Evolutionary conservation across 345 rosid genomes (phyloP).

Genomic region (Populus tremula): DNA sequence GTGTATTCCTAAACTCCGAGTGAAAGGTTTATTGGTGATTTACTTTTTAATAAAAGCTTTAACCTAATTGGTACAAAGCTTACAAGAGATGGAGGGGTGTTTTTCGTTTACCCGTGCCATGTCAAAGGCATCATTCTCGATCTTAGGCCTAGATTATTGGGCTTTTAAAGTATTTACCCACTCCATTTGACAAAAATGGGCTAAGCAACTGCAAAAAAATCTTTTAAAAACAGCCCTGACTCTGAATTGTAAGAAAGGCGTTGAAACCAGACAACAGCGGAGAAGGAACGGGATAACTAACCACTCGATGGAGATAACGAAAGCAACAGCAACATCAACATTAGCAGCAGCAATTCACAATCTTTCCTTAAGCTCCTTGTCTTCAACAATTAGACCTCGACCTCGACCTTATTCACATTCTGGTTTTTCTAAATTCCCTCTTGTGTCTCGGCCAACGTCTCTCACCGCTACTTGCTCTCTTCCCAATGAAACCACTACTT

Average conservation of each 20-base stretch:
- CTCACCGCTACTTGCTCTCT: conserved; percentile 25
- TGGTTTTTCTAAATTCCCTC: conserved; percentile 2
- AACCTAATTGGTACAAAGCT: no score
- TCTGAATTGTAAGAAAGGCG: background rate
- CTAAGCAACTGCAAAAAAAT: no score
- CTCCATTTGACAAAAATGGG: no score
- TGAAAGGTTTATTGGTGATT: no score
- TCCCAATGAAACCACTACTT: conserved; percentile 27
- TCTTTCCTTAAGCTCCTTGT: background rate
- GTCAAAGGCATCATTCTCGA: no score
- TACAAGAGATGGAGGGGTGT: no score
- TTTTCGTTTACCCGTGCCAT: no score
- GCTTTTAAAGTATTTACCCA: no score
- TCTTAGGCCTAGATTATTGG: no score
- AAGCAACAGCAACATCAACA: background rate
- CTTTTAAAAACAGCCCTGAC: background rate
- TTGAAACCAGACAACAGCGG: background rate
- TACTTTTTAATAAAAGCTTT: no score
- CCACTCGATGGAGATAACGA: conserved; percentile 7
- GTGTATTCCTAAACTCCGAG: no score
- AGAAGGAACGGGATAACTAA: background rate
- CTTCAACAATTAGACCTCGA: background rate
- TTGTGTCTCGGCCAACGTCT: conserved; percentile 1
- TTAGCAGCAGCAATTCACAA: conserved; percentile 1
- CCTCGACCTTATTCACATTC: background rate